Percentiles rank a stretch among this genome's conserved stretches.
phyloP scores from a whole-genome alignment of 805 yeast genomes.

The Metschnikowia lunata region DNA sequence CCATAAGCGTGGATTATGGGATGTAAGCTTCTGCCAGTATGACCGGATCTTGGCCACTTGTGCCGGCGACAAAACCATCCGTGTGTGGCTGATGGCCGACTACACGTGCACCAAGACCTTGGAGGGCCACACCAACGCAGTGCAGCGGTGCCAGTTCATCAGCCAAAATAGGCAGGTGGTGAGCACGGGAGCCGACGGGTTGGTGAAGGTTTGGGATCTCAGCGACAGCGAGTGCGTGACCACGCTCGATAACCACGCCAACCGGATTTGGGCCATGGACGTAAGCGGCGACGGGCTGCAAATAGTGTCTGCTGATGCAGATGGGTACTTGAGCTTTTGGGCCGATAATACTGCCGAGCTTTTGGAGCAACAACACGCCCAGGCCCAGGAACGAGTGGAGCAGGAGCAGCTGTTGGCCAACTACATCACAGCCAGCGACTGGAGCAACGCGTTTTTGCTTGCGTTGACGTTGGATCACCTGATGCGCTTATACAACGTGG shows the following conservation, averaged over 20 bases:
- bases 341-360: conserved; percentile 78
- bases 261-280: conserved; percentile 90
- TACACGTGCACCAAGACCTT: conserved; percentile 74
- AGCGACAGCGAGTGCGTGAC: conserved; percentile 63
- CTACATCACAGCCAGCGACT: conserved; percentile 64
- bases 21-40: conserved; percentile 72
- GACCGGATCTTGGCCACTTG: conserved; percentile 76
- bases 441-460: conserved; percentile 83
- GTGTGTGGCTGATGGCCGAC: conserved; percentile 82
- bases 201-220: conserved; percentile 85
- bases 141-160: conserved; percentile 73
- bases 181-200: conserved; percentile 90
- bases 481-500: conserved; percentile 75
- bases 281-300: conserved; percentile 60
- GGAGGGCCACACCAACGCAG: conserved; percentile 93
- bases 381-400: conserved; percentile 59
- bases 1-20: conserved; percentile 95
- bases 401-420: conserved; percentile 85
- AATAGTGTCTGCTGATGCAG: conserved; percentile 89
- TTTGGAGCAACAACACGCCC: conserved; percentile 45
- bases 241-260: conserved; percentile 87
- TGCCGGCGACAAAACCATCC: conserved; percentile 89
- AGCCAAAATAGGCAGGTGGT: conserved; percentile 64
- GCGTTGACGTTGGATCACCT: conserved; percentile 90
- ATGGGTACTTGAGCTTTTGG: conserved; percentile 89